Evolutionary conservation across 2,329 filamentous ascomycete genomes (phyloP).

Genomic region (Stachybotrys echinatus): DNA sequence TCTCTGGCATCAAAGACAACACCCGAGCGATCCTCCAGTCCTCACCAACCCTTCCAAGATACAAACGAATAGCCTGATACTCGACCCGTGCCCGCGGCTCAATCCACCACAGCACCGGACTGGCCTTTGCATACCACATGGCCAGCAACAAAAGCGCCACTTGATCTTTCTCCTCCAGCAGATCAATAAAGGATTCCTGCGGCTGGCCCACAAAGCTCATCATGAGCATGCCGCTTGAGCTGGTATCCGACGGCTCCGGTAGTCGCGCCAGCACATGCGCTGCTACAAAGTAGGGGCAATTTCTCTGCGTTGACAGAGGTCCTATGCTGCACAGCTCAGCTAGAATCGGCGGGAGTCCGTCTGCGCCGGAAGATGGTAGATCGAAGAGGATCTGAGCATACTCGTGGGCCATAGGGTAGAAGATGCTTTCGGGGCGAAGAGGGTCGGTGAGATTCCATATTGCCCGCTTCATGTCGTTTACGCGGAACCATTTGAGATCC

Average conservation of each 20-base stretch:
- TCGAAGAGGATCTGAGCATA: neutral
- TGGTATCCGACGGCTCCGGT: neutral
- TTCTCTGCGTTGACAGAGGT: neutral
- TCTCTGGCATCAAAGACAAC: too few species aligned
- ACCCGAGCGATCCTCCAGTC: too few species aligned
- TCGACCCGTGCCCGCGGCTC: neutral
- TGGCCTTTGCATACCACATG: neutral
- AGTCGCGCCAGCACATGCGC: neutral
- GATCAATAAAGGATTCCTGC: neutral
- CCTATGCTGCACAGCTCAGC: neutral
- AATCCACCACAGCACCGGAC: neutral
- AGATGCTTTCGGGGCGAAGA: constrained; percentile 22
- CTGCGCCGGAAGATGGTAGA: neutral
- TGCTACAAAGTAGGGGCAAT: neutral
- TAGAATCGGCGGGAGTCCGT: neutral
- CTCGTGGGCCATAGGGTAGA: constrained; percentile 6
- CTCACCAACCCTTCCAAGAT: too few species aligned
- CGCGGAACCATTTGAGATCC: neutral
- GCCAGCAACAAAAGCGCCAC: neutral
- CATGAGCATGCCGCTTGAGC: neutral
- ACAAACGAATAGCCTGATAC: neutral
- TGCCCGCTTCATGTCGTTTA: neutral
- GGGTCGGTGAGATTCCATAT: neutral
- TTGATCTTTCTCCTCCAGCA: neutral
- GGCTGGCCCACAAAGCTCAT: neutral